Base-by-base conservation (phyloP, 345 rosid genomes). In the Tarenaya hassleriana region DNA sequence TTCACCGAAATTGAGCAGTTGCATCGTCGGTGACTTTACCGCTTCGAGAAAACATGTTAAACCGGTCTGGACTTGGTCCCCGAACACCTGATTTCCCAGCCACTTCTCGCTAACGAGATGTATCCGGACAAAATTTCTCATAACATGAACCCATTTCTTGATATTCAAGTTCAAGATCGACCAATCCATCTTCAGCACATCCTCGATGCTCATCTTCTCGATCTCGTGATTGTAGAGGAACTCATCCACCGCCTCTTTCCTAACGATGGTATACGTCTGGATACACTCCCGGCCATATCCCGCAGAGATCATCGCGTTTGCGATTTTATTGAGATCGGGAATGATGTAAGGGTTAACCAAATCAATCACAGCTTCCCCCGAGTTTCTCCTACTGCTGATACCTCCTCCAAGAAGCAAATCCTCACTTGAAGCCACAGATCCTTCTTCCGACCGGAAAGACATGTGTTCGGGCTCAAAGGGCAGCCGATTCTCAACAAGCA, bases 151-250 rank as follows among this genome's bases (percentile, higher is more conserved):
- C 98, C 98, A 91, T 74, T 78, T 78, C 80, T 76, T 91, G 77
- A 87, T 82, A 73, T 74, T 91, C 33, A 83, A 80, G 66, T 86
- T 75, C 65, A 84, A 51, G 32, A 63, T 65, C 13, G 65, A 73
- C 96, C 94, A 84, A 32, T 86, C 96, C 94, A 91, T 65, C 70
- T 34, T 86, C 57, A 84, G 71, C 44, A 86, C 95, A 64, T 86
- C 92, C 69, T 86, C 95, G 1, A 84, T 84, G 67, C 92, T 82
- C 71, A 80, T 56, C 71, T 82, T 84, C 77, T 86, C 96, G 17
- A 91, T 77, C 57, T 86, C 89, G 16, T 86, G 83, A 51, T 70
- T 67, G 46, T 62, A 71, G 15, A 86, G 87, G 64, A 77, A 84
- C 73, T 84, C 95, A 14, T 91, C 91, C 71, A 91, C 50, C 3